Percentiles rank a stretch among this genome's conserved stretches.
Conservation (phyloP, 2,329 filamentous ascomycete genomes). For the Venturia aucupariae region DNA sequence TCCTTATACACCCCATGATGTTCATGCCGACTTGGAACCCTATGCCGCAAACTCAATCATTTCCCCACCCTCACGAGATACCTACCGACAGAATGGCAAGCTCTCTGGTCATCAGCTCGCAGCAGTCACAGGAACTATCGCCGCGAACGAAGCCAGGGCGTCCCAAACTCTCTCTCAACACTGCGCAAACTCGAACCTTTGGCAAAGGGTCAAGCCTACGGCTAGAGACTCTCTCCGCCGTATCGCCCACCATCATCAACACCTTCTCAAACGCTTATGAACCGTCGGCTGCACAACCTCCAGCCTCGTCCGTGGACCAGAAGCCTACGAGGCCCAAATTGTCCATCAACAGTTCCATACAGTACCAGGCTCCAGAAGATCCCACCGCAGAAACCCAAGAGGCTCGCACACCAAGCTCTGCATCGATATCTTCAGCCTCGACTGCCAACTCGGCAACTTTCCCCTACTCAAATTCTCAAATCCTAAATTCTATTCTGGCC, state of each 20-base stretch:
- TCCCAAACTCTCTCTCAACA: slow-evolving; percentile 54
- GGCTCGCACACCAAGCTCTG: slow-evolving; percentile 26
- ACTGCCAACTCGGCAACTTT: slow-evolving; percentile 32
- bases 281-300: slow-evolving; percentile 20
- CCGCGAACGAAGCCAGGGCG: slow-evolving; percentile 21
- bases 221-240: slow-evolving; percentile 44
- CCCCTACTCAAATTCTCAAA: slow-evolving; percentile 39
- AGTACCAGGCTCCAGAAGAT: slow-evolving; percentile 14
- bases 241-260: slow-evolving; percentile 52
- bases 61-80: slow-evolving; percentile 14
- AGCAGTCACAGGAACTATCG: slow-evolving; percentile 15
- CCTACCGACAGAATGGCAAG: slow-evolving; percentile 30
- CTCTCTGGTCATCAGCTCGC: slow-evolving; percentile 34
- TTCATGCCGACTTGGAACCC: background rate
- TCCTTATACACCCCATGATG: slow-evolving; percentile 2
- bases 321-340: slow-evolving; percentile 24
- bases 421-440: slow-evolving; percentile 21
- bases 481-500: slow-evolving; percentile 35
- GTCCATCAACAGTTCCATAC: slow-evolving; percentile 25
- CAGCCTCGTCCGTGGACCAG: slow-evolving; percentile 25
- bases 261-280: slow-evolving; percentile 53
- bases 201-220: slow-evolving; percentile 43
- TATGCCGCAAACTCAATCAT: slow-evolving; percentile 12
- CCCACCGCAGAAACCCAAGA: slow-evolving; percentile 15
- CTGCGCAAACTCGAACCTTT: slow-evolving; percentile 41